phyloP scores from a whole-genome alignment of 2,329 filamentous ascomycete species.

The Phymatotrichopsis omnivora region DNA sequence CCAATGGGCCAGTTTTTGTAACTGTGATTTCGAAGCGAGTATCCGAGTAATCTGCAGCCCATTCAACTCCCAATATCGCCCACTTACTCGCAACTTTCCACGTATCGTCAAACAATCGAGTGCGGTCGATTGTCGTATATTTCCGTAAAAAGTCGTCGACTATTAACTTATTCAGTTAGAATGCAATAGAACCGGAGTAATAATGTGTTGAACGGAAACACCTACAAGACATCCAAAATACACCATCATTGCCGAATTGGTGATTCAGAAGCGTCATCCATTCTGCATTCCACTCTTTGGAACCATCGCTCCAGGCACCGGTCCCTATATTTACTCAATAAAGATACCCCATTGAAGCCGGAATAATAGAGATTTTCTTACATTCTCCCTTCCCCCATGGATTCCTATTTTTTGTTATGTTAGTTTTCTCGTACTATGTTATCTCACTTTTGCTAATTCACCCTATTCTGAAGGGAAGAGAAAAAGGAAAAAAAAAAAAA shows the following conservation, averaged over 20 bases:
- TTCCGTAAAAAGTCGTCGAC: constrained; percentile 54
- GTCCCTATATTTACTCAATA: no score
- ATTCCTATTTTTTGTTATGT: constrained; percentile 45
- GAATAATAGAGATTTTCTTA: constrained; percentile 38
- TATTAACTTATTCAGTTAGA: constrained; percentile 41
- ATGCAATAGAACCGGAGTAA: constrained; percentile 43
- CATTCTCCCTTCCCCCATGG: constrained; percentile 74
- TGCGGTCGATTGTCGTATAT: constrained; percentile 51
- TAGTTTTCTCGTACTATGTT: neutral
- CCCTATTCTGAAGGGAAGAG: no score
- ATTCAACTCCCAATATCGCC: constrained; percentile 52
- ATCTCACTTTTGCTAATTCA: no score
- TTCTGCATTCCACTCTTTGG: constrained; percentile 71
- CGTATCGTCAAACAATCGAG: constrained; percentile 48
- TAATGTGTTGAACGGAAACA: no score
- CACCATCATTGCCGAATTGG: constrained; percentile 65
- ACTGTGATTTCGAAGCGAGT: constrained; percentile 50
- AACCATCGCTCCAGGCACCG: constrained; percentile 70
- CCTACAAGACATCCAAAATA: constrained; percentile 45
- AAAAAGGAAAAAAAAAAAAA: no score
- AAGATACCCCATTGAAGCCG: constrained; percentile 78
- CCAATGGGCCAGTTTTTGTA: constrained; percentile 46
- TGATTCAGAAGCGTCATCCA: constrained; percentile 64
- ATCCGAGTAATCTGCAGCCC: constrained; percentile 51
- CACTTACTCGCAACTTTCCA: constrained; percentile 52